These are phyloP conservation scores for Pelargonium citronellum DNA, from an alignment of 441 rosid species.

Conservation along the genomic window DNA sequence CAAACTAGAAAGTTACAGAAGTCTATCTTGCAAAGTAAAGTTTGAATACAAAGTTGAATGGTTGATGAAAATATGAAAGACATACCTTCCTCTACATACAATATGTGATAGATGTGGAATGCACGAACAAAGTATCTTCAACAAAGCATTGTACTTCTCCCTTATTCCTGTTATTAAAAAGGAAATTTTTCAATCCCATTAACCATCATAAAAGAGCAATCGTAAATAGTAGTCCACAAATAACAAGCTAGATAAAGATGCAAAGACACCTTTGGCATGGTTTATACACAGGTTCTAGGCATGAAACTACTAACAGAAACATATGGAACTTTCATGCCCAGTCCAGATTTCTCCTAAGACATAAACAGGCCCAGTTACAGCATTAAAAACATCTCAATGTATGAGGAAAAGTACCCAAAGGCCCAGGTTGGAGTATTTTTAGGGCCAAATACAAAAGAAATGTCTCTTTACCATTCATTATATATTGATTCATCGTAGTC, in stretches of 20 bases:
- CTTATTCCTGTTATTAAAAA: slow-evolving; percentile 45
- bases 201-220: slow-evolving; percentile 12
- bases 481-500: slow-evolving; percentile 34
- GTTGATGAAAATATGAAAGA: slow-evolving; percentile 8
- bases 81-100: slow-evolving; percentile 66
- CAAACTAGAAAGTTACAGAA: not conserved
- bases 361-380: not conserved
- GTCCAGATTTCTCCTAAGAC: not conserved
- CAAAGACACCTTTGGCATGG: not conserved
- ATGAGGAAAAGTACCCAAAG: not conserved
- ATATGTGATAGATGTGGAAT: slow-evolving; percentile 41
- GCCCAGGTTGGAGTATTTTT: not conserved
- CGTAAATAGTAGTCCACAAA: not conserved
- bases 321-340: not conserved
- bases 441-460: not conserved
- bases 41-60: not conserved
- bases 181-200: slow-evolving; percentile 12
- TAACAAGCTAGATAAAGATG: not conserved
- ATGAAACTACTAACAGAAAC: not conserved
- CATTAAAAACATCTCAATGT: not conserved
- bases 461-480: slow-evolving; percentile 44
- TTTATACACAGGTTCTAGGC: not conserved
- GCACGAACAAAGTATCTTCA: slow-evolving; percentile 57
- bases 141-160: slow-evolving; percentile 47
- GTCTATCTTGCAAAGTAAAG: not conserved